Evolutionary conservation across 2,329 filamentous ascomycete genomes (phyloP).

Genomic region (Colletotrichum sp.): DNA sequence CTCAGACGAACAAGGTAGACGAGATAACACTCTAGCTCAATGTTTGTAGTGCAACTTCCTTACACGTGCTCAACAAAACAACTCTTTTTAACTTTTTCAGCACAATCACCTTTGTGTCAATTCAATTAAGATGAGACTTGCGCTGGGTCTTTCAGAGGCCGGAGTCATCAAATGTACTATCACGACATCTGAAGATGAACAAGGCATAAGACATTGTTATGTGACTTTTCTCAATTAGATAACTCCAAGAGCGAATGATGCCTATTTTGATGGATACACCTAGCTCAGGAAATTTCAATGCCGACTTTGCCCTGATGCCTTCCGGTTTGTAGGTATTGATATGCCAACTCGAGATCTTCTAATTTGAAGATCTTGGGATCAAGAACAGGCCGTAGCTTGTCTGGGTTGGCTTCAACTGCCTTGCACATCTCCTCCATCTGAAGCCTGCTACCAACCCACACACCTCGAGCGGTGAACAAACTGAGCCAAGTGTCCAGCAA

Average conservation of each 20-base stretch:
- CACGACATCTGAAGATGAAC: background rate
- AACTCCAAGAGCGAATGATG: background rate
- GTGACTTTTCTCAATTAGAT: background rate
- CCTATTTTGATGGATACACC: background rate
- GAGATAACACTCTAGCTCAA: background rate
- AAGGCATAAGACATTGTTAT: background rate
- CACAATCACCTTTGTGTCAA: background rate
- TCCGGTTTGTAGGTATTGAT: slow-evolving; percentile 37
- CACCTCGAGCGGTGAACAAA: slow-evolving; percentile 48
- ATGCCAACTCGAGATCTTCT: slow-evolving; percentile 49
- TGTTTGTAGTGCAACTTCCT: background rate
- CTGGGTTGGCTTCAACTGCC: slow-evolving; percentile 52
- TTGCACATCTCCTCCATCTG: slow-evolving; percentile 55
- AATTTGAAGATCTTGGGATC: slow-evolving; percentile 50
- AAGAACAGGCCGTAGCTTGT: slow-evolving; percentile 43
- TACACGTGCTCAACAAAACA: background rate
- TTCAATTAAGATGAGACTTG: background rate
- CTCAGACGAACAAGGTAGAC: background rate
- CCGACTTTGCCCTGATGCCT: slow-evolving; percentile 46
- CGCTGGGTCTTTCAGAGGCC: background rate
- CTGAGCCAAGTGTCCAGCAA: slow-evolving; percentile 35
- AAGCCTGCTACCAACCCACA: slow-evolving; percentile 49
- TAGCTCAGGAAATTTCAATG: slow-evolving; percentile 44
- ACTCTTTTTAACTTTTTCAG: background rate
- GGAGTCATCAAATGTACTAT: background rate